Conservation (phyloP, 495 filamentous ascomycete species). For the Aspergillus steynii region DNA sequence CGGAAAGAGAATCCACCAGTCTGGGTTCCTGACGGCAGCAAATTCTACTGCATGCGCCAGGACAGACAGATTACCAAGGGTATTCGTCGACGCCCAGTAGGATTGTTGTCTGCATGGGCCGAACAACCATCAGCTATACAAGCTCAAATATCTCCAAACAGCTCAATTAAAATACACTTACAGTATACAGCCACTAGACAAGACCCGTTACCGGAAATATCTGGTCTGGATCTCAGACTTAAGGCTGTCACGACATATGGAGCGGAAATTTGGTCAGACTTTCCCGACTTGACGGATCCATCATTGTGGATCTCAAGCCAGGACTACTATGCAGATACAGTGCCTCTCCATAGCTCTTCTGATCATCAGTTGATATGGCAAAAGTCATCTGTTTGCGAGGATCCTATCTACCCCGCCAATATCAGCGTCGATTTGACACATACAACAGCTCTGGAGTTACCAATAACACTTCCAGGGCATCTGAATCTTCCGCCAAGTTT, state of each 20-base stretch:
- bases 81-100: not conserved
- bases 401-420: not conserved
- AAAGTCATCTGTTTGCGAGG: not conserved
- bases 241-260: conserved; percentile 8
- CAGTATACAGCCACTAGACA: conserved; percentile 1
- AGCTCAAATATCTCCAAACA: not conserved
- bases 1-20: conserved; percentile 6
- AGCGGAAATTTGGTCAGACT: conserved; percentile 2
- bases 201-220: not conserved
- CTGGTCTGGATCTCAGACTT: conserved; percentile 1
- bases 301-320: not conserved
- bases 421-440: not conserved
- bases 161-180: not conserved
- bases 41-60: conserved; percentile 1
- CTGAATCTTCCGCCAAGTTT: conserved; percentile 3
- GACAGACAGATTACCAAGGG: conserved; percentile 4
- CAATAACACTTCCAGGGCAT: not conserved
- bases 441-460: conserved; percentile 1
- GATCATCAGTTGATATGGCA: not conserved
- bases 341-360: not conserved
- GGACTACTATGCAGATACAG: conserved; percentile 1
- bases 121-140: conserved; percentile 3
- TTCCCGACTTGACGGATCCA: conserved; percentile 7
- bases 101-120: conserved; percentile 5
- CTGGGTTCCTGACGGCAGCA: conserved; percentile 5